Evolutionary conservation across 1,284 basidiomycete genomes (phyloP).

Genomic region (Trametes polyzona): DNA sequence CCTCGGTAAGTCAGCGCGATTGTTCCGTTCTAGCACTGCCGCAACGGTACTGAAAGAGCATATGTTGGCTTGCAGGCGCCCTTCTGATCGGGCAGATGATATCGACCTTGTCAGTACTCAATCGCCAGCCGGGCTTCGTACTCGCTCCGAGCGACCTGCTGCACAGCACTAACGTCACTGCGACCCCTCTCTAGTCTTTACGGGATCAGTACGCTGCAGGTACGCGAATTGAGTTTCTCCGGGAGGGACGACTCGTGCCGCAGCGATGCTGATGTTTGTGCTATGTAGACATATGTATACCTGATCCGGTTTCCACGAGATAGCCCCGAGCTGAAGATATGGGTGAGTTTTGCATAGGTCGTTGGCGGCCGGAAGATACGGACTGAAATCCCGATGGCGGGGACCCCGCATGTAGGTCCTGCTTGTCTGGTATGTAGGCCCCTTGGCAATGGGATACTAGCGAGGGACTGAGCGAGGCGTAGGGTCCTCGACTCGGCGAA

Average conservation of each 20-base stretch:
- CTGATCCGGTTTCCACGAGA: slow-evolving; percentile 28
- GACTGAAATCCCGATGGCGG: not conserved
- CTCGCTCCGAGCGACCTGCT: not conserved
- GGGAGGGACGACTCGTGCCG: not conserved
- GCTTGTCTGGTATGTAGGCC: slow-evolving; percentile 18
- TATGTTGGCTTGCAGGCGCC: slow-evolving; percentile 13
- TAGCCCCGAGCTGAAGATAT: slow-evolving; percentile 25
- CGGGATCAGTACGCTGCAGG: slow-evolving; percentile 27
- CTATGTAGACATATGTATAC: slow-evolving; percentile 28
- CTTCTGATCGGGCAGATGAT: slow-evolving; percentile 29
- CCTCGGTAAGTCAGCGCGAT: slow-evolving; percentile 14
- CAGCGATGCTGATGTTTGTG: not conserved
- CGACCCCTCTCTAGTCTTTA: slow-evolving; percentile 13
- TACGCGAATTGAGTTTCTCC: slow-evolving; percentile 9
- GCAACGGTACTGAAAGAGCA: not conserved
- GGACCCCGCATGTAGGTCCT: slow-evolving; percentile 8
- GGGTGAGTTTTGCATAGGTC: slow-evolving; percentile 12
- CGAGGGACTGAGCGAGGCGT: not conserved
- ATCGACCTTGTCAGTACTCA: slow-evolving; percentile 21
- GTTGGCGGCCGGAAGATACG: not conserved
- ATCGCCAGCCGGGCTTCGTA: not conserved
- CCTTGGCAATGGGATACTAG: not conserved
- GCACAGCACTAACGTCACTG: not conserved
- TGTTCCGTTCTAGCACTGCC: not conserved
- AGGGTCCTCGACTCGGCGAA: slow-evolving; percentile 23